These are phyloP conservation scores for Blastobotrys capitulatus DNA, from an alignment of 1,139 yeast genomes.

Conservation along the genomic window DNA sequence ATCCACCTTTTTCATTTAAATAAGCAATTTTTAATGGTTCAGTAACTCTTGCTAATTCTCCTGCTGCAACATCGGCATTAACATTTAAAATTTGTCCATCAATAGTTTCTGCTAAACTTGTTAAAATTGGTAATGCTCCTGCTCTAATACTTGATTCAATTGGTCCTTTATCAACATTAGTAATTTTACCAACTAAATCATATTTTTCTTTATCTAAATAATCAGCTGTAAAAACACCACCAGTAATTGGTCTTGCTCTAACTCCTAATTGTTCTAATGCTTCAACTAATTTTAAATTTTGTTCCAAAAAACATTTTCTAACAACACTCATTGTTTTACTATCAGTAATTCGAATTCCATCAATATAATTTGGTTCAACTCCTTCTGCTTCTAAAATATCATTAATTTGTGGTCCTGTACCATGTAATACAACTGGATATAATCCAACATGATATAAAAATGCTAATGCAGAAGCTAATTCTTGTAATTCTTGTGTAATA, in stretches of 20 bases:
- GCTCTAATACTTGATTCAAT: slow-evolving; percentile 93
- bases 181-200: slow-evolving; percentile 87
- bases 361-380: slow-evolving; percentile 91
- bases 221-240: slow-evolving; percentile 94
- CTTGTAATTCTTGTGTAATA: slow-evolving; percentile 88
- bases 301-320: slow-evolving; percentile 90
- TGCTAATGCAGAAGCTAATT: slow-evolving; percentile 91
- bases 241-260: slow-evolving; percentile 96
- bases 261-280: slow-evolving; percentile 96
- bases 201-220: slow-evolving; percentile 87
- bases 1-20: slow-evolving; percentile 96
- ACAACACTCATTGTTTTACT: slow-evolving; percentile 94
- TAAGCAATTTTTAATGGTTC: slow-evolving; percentile 96
- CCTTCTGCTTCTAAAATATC: slow-evolving; percentile 90
- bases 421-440: slow-evolving; percentile 94
- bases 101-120: slow-evolving; percentile 93
- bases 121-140: slow-evolving; percentile 93
- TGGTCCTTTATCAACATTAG: slow-evolving; percentile 80
- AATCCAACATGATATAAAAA: slow-evolving; percentile 95
- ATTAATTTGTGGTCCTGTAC: slow-evolving; percentile 98
- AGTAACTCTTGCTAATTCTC: slow-evolving; percentile 92
- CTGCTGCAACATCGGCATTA: slow-evolving; percentile 98
- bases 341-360: slow-evolving; percentile 95
- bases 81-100: slow-evolving; percentile 96
- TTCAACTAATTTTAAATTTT: slow-evolving; percentile 87